phyloP scores from a whole-genome alignment of 805 yeast species.

The Lipomyces mesembrius region DNA sequence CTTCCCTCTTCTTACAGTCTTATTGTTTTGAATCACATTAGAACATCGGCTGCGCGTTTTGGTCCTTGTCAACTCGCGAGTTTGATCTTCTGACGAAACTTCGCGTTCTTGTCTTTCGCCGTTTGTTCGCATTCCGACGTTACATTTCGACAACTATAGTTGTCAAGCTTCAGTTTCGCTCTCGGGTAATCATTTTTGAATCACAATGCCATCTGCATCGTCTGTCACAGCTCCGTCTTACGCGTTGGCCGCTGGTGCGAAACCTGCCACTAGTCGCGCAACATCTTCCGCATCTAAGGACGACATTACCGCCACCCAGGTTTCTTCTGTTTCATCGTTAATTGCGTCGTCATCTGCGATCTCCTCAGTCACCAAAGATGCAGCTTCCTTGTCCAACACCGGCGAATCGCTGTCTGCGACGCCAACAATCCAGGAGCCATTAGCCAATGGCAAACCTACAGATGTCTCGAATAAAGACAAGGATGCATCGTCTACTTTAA shows the following conservation, averaged over 20 bases:
- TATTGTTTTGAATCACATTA: not conserved
- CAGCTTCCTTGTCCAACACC: slow-evolving; percentile 28
- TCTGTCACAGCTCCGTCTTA: slow-evolving; percentile 32
- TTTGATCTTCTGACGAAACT: slow-evolving; percentile 20
- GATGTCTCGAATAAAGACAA: slow-evolving; percentile 34
- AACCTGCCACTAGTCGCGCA: slow-evolving; percentile 40
- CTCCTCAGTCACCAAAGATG: slow-evolving; percentile 23
- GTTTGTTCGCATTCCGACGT: slow-evolving; percentile 1
- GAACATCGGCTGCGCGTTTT: slow-evolving; percentile 15
- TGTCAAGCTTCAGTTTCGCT: not conserved
- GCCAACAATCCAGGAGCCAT: slow-evolving; percentile 27
- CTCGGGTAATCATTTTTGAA: not conserved
- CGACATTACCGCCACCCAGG: slow-evolving; percentile 5
- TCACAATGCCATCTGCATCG: slow-evolving; percentile 29
- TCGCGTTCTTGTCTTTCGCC: slow-evolving; percentile 12
- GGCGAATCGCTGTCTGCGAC: slow-evolving; percentile 38
- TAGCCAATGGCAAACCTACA: slow-evolving; percentile 2
- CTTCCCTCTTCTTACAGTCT: slow-evolving; percentile 8
- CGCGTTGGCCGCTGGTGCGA: slow-evolving; percentile 38
- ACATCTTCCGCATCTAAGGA: slow-evolving; percentile 29
- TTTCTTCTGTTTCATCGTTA: slow-evolving; percentile 7
- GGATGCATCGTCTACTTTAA: slow-evolving; percentile 40
- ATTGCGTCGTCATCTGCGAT: slow-evolving; percentile 20
- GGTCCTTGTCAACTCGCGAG: slow-evolving; percentile 19
- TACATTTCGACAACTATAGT: not conserved